Percentiles rank a stretch among this genome's conserved stretches.
These are phyloP conservation scores for Agastache rugosa DNA, from an alignment of 257 asterid genomes.

Conservation along the genomic window DNA sequence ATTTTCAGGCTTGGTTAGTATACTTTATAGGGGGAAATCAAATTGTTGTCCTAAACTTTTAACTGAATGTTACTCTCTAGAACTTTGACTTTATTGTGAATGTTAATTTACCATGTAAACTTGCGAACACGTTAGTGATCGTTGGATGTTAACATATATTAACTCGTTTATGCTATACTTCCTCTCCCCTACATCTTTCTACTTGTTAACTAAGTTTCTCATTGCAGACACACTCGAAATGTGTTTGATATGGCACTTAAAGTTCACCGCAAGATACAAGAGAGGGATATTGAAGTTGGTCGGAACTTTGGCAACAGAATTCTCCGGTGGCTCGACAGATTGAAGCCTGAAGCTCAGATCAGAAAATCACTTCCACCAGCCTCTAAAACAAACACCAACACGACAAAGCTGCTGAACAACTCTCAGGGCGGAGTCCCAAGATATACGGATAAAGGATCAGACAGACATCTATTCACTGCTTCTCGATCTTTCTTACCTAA, in stretches of 20 bases:
- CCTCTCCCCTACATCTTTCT: slow-evolving; percentile 1
- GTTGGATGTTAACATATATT: background rate
- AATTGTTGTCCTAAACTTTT: background rate
- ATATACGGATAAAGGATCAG: slow-evolving; percentile 52
- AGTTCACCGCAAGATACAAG: slow-evolving; percentile 75
- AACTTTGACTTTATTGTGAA: background rate
- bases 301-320: slow-evolving; percentile 84
- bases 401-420: slow-evolving; percentile 40
- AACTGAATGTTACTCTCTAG: background rate
- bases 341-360: slow-evolving; percentile 90
- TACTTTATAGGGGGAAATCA: background rate
- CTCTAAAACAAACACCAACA: slow-evolving; percentile 36
- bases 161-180: background rate
- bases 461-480: slow-evolving; percentile 63
- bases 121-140: background rate
- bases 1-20: slow-evolving; percentile 10
- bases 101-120: background rate
- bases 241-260: slow-evolving; percentile 75
- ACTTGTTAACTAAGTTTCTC: background rate
- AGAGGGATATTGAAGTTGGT: slow-evolving; percentile 90
- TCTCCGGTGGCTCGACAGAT: slow-evolving; percentile 79
- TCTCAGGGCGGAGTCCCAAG: slow-evolving; percentile 42
- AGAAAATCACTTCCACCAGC: slow-evolving; percentile 49
- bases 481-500: slow-evolving; percentile 54
- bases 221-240: slow-evolving; percentile 74